Base-by-base conservation (phyloP, 164 flowering plant genomes). In the Protea cynaroides region DNA sequence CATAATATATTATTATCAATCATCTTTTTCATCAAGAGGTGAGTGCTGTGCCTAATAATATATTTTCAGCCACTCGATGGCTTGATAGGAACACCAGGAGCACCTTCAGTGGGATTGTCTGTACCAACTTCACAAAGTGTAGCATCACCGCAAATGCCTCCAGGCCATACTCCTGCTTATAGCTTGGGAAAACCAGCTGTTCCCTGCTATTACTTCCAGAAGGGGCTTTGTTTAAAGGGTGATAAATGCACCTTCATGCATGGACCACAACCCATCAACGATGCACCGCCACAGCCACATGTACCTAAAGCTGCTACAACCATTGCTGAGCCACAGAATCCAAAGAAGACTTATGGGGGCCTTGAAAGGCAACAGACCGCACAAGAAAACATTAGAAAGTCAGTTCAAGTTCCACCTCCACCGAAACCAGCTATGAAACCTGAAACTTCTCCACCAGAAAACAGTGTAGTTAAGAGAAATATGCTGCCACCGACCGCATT, bases 191-290 rank as follows among this genome's bases (percentile, higher is more conserved):
- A 85, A 67, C 93, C 80, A 74, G 80, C 71, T 14, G 88, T 82
- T 21, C 85, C 90, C 5, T 90, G 96, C 75, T 69, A 79, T 68
- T 92, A 82, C 78, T 92, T 83, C 71, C 96, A 86, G 66, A 79
- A 87, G 70, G 96, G 98, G 19, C 62, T 64, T 25, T 92, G 98
- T 72, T 63, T 86, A 49, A 92, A 90, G 80, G 98, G 95, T 68
- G 98, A 89, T 54, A 76, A 72, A 72, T 91, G 97, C 63, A 79
- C 87, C 61, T 91, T 86, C 67, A 57, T 74, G 53, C 95, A 91
- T 66, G 83, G 75, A 50, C 74, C 86, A 51, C 75, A 59, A 69
- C 68, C 76, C 36, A 13, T 65, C 19, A 68, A 24, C 65, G 76
- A 69, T 52, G 73, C 80, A 73, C 63, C 61, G 21, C 71, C 71